Evolutionary conservation across 208 protist species (phyloP).

Genomic region (Acanthamoeba triangularis): DNA sequence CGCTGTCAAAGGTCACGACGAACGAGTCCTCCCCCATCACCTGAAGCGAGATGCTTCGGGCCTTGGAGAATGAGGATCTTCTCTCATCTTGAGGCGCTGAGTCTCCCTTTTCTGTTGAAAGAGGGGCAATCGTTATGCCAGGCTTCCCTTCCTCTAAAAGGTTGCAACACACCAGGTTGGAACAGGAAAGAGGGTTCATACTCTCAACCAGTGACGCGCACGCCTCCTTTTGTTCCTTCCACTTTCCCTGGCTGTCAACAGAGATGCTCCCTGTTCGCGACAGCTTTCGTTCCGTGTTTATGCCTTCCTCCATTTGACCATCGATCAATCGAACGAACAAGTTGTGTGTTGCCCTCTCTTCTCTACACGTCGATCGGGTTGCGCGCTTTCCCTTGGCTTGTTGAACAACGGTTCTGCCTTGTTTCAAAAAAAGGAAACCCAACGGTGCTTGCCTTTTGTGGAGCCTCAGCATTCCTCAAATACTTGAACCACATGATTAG

Average conservation of each 20-base stretch:
- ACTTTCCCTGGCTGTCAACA: neutral
- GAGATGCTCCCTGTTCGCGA: constrained; percentile 12
- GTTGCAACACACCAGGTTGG: too few relatives aligned
- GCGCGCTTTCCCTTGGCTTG: neutral
- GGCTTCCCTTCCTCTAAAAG: too few relatives aligned
- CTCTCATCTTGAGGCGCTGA: neutral
- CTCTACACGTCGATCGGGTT: neutral
- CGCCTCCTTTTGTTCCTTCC: neutral
- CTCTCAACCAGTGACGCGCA: too few relatives aligned
- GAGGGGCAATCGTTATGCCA: too few relatives aligned
- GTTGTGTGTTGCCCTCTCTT: neutral
- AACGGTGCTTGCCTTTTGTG: neutral
- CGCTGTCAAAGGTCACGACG: neutral
- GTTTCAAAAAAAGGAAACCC: neutral
- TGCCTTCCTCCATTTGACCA: neutral
- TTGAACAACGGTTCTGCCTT: neutral
- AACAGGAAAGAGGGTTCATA: too few relatives aligned
- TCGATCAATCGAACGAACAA: neutral
- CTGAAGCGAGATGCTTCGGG: neutral
- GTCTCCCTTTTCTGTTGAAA: too few relatives aligned
- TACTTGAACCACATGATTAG: neutral
- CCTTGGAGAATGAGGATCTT: neutral
- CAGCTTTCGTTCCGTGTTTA: neutral
- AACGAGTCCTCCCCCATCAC: neutral
- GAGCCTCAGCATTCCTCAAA: neutral